These are phyloP conservation scores for Bolboschoenus planiculmis DNA, from an alignment of 176 grass and related monocot genomes.

Conservation along the genomic window DNA sequence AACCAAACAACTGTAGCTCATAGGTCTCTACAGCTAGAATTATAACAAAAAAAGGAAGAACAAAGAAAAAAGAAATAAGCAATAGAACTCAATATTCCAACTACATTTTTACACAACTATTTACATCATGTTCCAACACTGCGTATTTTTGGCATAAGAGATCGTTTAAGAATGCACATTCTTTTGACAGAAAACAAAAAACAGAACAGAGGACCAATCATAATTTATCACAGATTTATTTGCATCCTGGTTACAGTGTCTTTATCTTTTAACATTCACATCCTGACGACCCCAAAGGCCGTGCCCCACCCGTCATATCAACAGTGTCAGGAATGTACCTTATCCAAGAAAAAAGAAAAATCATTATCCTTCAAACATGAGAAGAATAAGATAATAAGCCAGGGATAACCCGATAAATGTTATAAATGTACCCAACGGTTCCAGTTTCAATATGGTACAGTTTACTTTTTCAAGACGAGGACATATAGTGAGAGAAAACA, in stretches of 20 bases:
- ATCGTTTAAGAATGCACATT: slow-evolving; percentile 6
- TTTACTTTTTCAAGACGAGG: background rate
- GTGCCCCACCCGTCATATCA: slow-evolving; percentile 46
- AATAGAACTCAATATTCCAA: background rate
- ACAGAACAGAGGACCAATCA: slow-evolving; percentile 19
- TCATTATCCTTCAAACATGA: slow-evolving; percentile 10
- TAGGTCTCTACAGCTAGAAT: background rate
- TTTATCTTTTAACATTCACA: slow-evolving; percentile 47
- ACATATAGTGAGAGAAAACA: background rate
- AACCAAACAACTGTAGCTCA: background rate
- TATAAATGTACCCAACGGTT: background rate
- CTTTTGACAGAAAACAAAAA: background rate
- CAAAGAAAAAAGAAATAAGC: background rate
- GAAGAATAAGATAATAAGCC: background rate
- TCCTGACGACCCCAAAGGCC: slow-evolving; percentile 45
- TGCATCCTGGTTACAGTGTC: background rate
- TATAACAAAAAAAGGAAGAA: background rate
- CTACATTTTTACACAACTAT: background rate
- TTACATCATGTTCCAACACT: background rate
- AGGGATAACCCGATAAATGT: background rate
- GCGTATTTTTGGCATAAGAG: background rate
- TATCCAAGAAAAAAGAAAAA: slow-evolving; percentile 22
- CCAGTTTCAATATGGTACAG: background rate
- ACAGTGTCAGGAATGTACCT: slow-evolving; percentile 85
- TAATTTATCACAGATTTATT: slow-evolving; percentile 17